Conservation (phyloP, 805 yeast genomes). For the Nakazawaea peltata region DNA sequence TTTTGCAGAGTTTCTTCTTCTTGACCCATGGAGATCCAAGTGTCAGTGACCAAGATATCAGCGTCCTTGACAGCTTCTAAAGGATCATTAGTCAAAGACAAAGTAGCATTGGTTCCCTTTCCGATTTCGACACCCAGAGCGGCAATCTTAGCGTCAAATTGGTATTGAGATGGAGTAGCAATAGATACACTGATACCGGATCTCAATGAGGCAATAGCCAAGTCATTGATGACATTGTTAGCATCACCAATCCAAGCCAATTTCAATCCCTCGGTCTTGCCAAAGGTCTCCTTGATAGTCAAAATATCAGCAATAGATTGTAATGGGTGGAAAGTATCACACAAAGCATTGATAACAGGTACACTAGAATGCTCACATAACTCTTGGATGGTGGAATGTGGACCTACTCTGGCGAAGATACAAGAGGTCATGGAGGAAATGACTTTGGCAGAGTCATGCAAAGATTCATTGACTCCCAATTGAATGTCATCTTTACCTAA, state of each 20-base stretch:
- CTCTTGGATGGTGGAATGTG: conserved; percentile 74
- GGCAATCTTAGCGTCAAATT: conserved; percentile 49
- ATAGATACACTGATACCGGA: conserved; percentile 75
- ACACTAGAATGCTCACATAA: conserved; percentile 74
- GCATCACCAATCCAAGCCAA: conserved; percentile 97
- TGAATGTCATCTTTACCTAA: conserved; percentile 95
- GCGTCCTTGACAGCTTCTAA: conserved; percentile 64
- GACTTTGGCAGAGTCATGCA: conserved; percentile 83
- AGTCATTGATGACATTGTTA: conserved; percentile 90
- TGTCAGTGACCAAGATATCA: conserved; percentile 85
- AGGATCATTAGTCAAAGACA: conserved; percentile 67
- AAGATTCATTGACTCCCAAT: conserved; percentile 88
- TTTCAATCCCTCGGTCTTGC: conserved; percentile 52
- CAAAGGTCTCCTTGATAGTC: conserved; percentile 77
- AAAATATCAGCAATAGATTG: conserved; percentile 90
- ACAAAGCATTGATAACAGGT: conserved; percentile 88
- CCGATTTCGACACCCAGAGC: conserved; percentile 47
- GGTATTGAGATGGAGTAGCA: conserved; percentile 76
- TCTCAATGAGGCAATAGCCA: conserved; percentile 80
- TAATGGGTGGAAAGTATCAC: conserved; percentile 90
- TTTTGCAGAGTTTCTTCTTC: conserved; percentile 70
- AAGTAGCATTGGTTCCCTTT: conserved; percentile 37
- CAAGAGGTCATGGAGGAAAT: conserved; percentile 96
- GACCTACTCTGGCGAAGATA: conserved; percentile 90
- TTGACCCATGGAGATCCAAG: conserved; percentile 98